Evolutionary conservation across 2,329 filamentous ascomycete species (phyloP), one percentile per base, ranked within the genome.

Genomic region (Ceratocystiopsis brevicomis): DNA sequence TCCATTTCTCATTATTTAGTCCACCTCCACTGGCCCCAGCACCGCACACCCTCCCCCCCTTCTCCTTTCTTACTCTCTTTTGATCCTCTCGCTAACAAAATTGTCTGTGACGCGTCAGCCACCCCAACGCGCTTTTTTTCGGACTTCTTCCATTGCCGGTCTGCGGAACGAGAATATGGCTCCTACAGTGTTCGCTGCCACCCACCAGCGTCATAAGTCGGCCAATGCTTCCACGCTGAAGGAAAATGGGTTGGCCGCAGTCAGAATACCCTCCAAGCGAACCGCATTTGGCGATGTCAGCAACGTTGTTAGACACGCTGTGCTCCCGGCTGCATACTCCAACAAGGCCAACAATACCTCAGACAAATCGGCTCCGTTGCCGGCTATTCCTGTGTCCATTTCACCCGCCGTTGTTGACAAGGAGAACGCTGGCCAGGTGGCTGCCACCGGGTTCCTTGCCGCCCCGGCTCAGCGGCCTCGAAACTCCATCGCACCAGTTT

Each of bases 251-350:
- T 64, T 68, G 48, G 68, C 65, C 41, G 68, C 65, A 36, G 60
- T 78, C 50, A 83, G 78, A 59, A 68, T 69, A 43, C 68, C 73
- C 45, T 67, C 77, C 44, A 90, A 87, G 64, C 77, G 86, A 51
- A 76, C 78, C 48, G 83, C 76, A 13, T 86, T 92, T 59, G 81
- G 74, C 41, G 86, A 93, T 57, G 71, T 90, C 48, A 90, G 81
- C 66, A 88, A 87, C 55, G 76, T 69, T 39, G 55, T 66, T 37
- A 62, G 63, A 48, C 56, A 58, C 30, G 37, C 46, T 18, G 46
- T 49, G 21, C 54, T 62, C 41, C 51, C 59, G 30, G 53, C 48
- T 10, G 44, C 34, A 15, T 46, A 49, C 18, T 39, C 44, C 44
- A 67, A 65, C 48, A 50, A 48, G 48, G 44, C 50, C 53, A 57